Conservation (phyloP, 768 basidiomycete species). For the Thelephora ganbajun region DNA sequence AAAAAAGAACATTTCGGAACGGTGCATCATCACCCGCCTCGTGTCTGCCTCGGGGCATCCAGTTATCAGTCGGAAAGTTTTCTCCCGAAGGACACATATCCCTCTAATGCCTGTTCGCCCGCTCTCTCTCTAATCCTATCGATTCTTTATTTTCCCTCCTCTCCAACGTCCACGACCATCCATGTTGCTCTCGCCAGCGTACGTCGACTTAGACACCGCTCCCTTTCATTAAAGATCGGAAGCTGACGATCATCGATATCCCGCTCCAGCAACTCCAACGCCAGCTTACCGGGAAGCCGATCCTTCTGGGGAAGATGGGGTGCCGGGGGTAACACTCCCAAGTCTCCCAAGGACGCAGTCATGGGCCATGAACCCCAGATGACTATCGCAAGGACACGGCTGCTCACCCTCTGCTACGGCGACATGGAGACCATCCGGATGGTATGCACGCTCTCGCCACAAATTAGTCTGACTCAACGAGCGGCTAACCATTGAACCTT, state of each 20-base stretch:
- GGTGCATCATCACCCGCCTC: constrained; percentile 4
- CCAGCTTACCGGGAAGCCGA: constrained; percentile 33
- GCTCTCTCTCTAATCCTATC: too few relatives aligned
- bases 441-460: constrained; percentile 22
- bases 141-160: too few relatives aligned
- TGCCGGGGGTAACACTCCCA: constrained; percentile 17
- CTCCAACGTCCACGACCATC: background rate
- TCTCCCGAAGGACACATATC: too few relatives aligned
- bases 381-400: constrained; percentile 59
- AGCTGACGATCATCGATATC: constrained; percentile 10
- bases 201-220: constrained; percentile 19
- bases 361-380: constrained; percentile 42
- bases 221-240: constrained; percentile 14
- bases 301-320: constrained; percentile 56
- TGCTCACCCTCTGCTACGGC: constrained; percentile 68
- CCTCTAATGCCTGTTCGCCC: too few relatives aligned
- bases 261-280: constrained; percentile 42
- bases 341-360: constrained; percentile 50
- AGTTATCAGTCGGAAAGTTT: too few relatives aligned
- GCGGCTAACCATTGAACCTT: constrained; percentile 1
- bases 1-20: too few relatives aligned
- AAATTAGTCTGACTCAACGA: constrained; percentile 4
- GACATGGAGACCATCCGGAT: constrained; percentile 82
- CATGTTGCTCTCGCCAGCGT: constrained; percentile 82
- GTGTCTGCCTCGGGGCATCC: constrained; percentile 2